Evolutionary conservation across 352 stramenopile species (phyloP).

Genomic region (Phytophthora agathidicida): DNA sequence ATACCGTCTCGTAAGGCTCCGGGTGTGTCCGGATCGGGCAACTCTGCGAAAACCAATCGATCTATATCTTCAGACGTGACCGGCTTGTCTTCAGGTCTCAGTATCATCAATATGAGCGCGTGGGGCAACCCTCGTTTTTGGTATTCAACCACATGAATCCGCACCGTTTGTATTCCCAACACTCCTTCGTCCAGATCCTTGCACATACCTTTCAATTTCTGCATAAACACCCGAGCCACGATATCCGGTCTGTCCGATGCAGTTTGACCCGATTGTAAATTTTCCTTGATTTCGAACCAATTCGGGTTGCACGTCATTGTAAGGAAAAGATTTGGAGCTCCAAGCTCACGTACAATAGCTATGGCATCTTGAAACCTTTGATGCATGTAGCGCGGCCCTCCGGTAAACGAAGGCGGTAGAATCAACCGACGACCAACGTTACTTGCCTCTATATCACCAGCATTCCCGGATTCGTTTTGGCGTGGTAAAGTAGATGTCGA

Average conservation of each 20-base stretch:
- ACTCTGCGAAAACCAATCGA: constrained; percentile 25
- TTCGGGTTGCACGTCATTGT: constrained; percentile 55
- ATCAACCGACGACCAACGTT: too few relatives aligned
- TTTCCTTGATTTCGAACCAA: constrained; percentile 42
- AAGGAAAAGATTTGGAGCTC: constrained; percentile 49
- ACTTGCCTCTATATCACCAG: too few relatives aligned
- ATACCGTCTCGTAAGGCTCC: constrained; percentile 11
- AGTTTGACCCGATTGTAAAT: constrained; percentile 1
- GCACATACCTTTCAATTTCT: constrained; percentile 26
- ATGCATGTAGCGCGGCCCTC: too few relatives aligned
- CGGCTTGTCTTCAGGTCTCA: constrained; percentile 35
- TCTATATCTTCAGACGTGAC: constrained; percentile 4
- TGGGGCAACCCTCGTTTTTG: constrained; percentile 59
- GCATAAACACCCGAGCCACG: constrained; percentile 18
- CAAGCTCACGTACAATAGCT: constrained; percentile 41
- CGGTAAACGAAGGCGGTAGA: too few relatives aligned
- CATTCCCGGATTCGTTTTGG: too few relatives aligned
- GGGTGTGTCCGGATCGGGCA: constrained; percentile 18
- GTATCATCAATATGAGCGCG: constrained; percentile 50
- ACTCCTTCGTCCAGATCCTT: constrained; percentile 34
- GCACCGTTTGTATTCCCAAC: constrained; percentile 9
- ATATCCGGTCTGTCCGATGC: constrained; percentile 21
- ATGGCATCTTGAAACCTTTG: constrained; percentile 34
- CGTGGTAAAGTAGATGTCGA: too few relatives aligned
- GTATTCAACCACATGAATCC: constrained; percentile 50